Evolutionary conservation across 768 basidiomycete genomes (phyloP).

Genomic region (Amanita rubescens): DNA sequence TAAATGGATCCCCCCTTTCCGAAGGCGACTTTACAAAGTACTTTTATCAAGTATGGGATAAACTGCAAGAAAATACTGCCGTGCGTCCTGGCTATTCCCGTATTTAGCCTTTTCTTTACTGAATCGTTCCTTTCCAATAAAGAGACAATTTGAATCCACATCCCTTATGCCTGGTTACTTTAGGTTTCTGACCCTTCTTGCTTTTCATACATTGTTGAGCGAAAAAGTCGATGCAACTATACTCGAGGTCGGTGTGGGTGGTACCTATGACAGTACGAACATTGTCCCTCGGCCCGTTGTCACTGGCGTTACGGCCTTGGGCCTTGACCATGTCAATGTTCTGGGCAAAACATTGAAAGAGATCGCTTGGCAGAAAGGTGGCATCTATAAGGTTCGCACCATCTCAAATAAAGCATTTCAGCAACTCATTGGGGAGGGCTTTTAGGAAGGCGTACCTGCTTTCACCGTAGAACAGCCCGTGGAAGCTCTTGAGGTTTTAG

Average conservation of each 20-base stretch:
- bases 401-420: background rate
- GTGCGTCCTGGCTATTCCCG: constrained; percentile 29
- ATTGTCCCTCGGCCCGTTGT: constrained; percentile 87
- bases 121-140: too few relatives aligned
- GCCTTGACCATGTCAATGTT: constrained; percentile 85
- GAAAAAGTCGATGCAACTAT: constrained; percentile 85
- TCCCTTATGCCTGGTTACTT: constrained; percentile 87
- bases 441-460: constrained; percentile 74
- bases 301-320: constrained; percentile 84
- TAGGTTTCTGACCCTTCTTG: constrained; percentile 85
- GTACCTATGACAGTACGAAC: constrained; percentile 92
- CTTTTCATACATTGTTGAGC: constrained; percentile 82
- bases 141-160: constrained; percentile 46
- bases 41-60: constrained; percentile 97
- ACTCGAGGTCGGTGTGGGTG: constrained; percentile 95
- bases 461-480: constrained; percentile 72
- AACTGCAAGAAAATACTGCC: constrained; percentile 50
- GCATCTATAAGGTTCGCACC: constrained; percentile 79
- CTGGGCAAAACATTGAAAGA: constrained; percentile 84
- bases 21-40: constrained; percentile 85
- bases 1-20: constrained; percentile 85
- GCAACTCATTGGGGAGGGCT: background rate
- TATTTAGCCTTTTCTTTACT: background rate
- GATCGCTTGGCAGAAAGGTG: constrained; percentile 94
- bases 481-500: constrained; percentile 63